A percentile compares a stretch with the other conserved stretches of the same genome.
Conservation (phyloP, 2,329 filamentous ascomycete genomes). For the Penicillium sp. region DNA sequence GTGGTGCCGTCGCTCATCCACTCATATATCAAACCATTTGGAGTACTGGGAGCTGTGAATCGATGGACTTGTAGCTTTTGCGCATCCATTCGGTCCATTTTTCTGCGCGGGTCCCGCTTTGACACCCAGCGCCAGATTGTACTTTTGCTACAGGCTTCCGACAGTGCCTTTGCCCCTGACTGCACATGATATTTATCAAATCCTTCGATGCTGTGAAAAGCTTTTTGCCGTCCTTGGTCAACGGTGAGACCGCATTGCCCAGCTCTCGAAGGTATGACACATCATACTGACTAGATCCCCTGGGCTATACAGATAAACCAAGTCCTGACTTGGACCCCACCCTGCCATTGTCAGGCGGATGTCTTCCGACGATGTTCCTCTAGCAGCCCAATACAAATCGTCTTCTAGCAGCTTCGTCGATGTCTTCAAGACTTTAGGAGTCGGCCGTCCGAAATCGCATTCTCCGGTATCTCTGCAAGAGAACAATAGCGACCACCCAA, state of each 20-base stretch:
- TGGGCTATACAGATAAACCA: not conserved
- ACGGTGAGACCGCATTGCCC: slow-evolving; percentile 8
- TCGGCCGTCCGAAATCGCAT: slow-evolving; percentile 38
- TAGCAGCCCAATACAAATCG: slow-evolving; percentile 34
- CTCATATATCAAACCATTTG: not conserved
- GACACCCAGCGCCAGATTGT: slow-evolving; percentile 10
- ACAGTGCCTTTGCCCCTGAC: slow-evolving; percentile 9
- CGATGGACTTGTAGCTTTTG: not conserved
- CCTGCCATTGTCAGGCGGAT: slow-evolving; percentile 30
- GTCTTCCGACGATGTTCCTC: slow-evolving; percentile 44
- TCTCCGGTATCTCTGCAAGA: slow-evolving; percentile 35
- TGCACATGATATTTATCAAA: slow-evolving; percentile 9
- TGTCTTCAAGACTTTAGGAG: slow-evolving; percentile 44
- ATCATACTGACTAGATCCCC: slow-evolving; percentile 11
- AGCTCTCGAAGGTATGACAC: slow-evolving; percentile 9
- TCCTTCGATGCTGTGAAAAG: slow-evolving; percentile 11
- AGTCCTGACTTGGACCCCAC: slow-evolving; percentile 3
- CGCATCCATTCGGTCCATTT: not conserved
- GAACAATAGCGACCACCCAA: slow-evolving; percentile 31
- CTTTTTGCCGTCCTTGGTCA: not conserved
- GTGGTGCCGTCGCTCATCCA: slow-evolving; percentile 7
- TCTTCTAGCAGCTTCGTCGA: slow-evolving; percentile 42
- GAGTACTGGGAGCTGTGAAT: not conserved
- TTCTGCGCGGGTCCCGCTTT: slow-evolving; percentile 5
- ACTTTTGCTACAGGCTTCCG: slow-evolving; percentile 11